Evolutionary conservation across 768 basidiomycete genomes (phyloP).

Genomic region (Hortiboletus flavorubellus): DNA sequence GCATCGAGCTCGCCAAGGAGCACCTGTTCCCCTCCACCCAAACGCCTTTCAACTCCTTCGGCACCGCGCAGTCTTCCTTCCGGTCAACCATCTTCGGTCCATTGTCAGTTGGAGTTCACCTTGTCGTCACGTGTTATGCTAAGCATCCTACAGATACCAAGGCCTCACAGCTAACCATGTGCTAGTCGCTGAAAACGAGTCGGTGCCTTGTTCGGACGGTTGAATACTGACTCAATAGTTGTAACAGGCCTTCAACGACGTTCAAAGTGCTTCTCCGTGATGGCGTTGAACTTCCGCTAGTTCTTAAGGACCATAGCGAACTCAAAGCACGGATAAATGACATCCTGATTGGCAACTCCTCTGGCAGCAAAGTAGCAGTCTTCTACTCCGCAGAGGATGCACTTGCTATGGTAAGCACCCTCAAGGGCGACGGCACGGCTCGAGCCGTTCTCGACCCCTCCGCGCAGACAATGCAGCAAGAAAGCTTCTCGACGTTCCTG

Average conservation of each 20-base stretch:
- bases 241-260: conserved; percentile 24
- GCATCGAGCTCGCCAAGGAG: conserved; percentile 43
- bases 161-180: conserved; percentile 9
- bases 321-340: conserved; percentile 36
- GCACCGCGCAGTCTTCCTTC: conserved; percentile 36
- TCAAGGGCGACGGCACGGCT: conserved; percentile 51
- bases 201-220: conserved; percentile 2
- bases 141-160: conserved; percentile 24
- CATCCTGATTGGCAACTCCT: conserved; percentile 33
- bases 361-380: conserved; percentile 50
- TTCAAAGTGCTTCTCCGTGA: conserved; percentile 52
- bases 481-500: conserved; percentile 47
- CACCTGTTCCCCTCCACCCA: conserved; percentile 44
- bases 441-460: conserved; percentile 39
- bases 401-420: conserved; percentile 46
- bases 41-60: conserved; percentile 20
- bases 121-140: not conserved
- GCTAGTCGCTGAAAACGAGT: conserved; percentile 16
- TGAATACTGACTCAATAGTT: conserved; percentile 3
- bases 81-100: conserved; percentile 66
- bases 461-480: conserved; percentile 41
- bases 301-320: conserved; percentile 40
- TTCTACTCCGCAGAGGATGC: conserved; percentile 54
- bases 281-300: conserved; percentile 48
- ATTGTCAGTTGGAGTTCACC: conserved; percentile 41